Percentiles rank a stretch among this genome's conserved stretches.
Conservation (phyloP, 192 early-diverging fungal genomes). For the Chytriomyces sp. region DNA sequence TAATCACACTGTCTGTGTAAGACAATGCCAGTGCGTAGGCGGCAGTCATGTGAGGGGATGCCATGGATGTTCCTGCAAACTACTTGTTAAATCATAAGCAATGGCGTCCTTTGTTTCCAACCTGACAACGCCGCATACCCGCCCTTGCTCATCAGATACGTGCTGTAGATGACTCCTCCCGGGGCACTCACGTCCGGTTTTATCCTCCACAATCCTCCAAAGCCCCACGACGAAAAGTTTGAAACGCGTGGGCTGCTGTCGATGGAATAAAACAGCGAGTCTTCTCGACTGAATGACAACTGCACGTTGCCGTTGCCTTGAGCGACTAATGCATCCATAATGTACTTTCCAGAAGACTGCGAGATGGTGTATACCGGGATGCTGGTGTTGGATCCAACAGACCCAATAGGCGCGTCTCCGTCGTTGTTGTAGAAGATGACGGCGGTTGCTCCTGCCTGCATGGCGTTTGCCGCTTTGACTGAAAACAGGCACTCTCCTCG, state of each 20-base stretch:
- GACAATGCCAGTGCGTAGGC: constrained; percentile 38
- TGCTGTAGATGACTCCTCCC: constrained; percentile 43
- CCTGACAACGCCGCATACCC: constrained; percentile 24
- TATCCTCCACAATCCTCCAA: neutral
- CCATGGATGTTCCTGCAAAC: constrained; percentile 79
- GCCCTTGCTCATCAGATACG: constrained; percentile 7
- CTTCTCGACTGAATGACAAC: neutral
- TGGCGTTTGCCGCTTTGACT: no score
- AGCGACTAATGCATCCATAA: neutral
- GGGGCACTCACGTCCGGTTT: constrained; percentile 44
- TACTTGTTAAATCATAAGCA: neutral
- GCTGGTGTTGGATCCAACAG: neutral
- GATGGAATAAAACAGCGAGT: neutral
- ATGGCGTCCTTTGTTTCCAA: neutral
- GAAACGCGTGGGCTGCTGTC: neutral
- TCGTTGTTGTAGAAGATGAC: constrained; percentile 45
- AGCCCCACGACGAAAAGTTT: constrained; percentile 18
- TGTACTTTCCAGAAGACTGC: neutral
- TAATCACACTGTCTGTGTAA: constrained; percentile 30
- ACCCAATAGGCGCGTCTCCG: constrained; percentile 12
- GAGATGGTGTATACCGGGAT: constrained; percentile 24
- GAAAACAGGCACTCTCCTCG: constrained; percentile 38
- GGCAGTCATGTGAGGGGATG: constrained; percentile 76
- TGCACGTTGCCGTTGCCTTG: constrained; percentile 16
- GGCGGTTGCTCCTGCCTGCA: constrained; percentile 22